Evolutionary conservation across 805 yeast genomes (phyloP).

Genomic region (Kuraishia floccosa): DNA sequence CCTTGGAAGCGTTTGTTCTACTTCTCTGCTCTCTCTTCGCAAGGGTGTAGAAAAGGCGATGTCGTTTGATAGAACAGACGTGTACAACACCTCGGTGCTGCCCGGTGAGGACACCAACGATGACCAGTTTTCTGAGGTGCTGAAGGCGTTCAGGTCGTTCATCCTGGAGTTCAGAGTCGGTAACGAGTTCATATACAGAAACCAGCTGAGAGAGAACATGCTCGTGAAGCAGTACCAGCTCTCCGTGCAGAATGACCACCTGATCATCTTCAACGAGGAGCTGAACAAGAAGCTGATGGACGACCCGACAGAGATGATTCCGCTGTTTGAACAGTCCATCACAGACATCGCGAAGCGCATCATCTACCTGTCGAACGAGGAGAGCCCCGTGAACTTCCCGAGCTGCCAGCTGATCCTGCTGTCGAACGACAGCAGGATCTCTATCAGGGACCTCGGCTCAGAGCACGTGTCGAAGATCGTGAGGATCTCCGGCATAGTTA

Average conservation of each 20-base stretch:
- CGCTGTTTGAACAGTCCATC: slow-evolving; percentile 72
- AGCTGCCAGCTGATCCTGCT: slow-evolving; percentile 71
- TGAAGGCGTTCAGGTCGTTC: slow-evolving; percentile 70
- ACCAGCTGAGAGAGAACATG: slow-evolving; percentile 80
- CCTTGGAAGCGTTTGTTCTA: too few relatives aligned
- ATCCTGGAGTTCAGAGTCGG: slow-evolving; percentile 78
- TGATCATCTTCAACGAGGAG: slow-evolving; percentile 82
- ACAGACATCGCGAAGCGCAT: slow-evolving; percentile 79
- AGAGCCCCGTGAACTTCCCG: slow-evolving; percentile 49
- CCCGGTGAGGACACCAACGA: slow-evolving; percentile 72
- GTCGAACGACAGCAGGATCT: slow-evolving; percentile 58
- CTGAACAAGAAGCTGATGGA: slow-evolving; percentile 75
- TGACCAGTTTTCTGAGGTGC: slow-evolving; percentile 54
- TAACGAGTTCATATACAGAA: slow-evolving; percentile 77
- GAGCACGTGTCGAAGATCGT: slow-evolving; percentile 85
- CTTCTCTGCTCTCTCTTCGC: too few relatives aligned
- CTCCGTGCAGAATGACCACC: slow-evolving; percentile 70
- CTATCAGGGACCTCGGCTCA: slow-evolving; percentile 77
- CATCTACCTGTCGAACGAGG: slow-evolving; percentile 40
- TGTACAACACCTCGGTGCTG: slow-evolving; percentile 68
- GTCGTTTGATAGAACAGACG: slow-evolving; percentile 69
- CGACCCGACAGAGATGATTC: slow-evolving; percentile 81
- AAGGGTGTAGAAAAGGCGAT: too few relatives aligned
- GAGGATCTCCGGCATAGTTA: slow-evolving; percentile 85
- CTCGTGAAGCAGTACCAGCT: slow-evolving; percentile 64